Evolutionary conservation across 1,284 basidiomycete genomes (phyloP).

Genomic region (Fomitopsis betulina): DNA sequence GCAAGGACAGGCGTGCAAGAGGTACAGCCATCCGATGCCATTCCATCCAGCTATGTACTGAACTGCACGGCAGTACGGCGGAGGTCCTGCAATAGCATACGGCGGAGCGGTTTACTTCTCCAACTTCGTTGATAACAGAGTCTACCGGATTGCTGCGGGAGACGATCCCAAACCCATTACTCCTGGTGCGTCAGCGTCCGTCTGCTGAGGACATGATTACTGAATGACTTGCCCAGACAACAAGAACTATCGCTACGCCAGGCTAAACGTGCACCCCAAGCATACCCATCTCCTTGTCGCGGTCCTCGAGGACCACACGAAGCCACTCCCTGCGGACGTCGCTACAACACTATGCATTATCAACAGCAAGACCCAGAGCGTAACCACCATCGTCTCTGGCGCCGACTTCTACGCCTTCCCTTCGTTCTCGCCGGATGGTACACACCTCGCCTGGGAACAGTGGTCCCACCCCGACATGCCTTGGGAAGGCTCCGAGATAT

Average conservation of each 20-base stretch:
- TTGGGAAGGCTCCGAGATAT: constrained; percentile 67
- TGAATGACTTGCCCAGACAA: constrained; percentile 31
- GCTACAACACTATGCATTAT: constrained; percentile 56
- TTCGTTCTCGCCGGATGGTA: constrained; percentile 65
- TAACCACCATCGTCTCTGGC: constrained; percentile 45
- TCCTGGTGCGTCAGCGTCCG: constrained; percentile 41
- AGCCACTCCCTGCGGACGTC: constrained; percentile 49
- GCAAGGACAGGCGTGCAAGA: constrained; percentile 57
- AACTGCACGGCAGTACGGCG: constrained; percentile 29
- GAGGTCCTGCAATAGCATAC: constrained; percentile 46
- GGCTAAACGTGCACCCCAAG: constrained; percentile 44
- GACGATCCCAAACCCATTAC: constrained; percentile 50
- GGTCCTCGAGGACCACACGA: constrained; percentile 67
- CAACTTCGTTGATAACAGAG: constrained; percentile 42
- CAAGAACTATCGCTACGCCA: constrained; percentile 52
- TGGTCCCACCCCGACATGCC: constrained; percentile 84
- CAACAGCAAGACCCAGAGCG: constrained; percentile 37
- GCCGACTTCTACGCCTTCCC: constrained; percentile 67
- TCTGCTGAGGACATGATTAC: not conserved
- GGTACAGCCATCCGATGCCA: constrained; percentile 23
- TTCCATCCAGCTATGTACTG: too few species aligned
- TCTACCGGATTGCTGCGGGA: constrained; percentile 39
- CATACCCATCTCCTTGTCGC: constrained; percentile 45
- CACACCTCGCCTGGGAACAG: constrained; percentile 61
- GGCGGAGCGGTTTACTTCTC: constrained; percentile 53